A percentile compares a stretch with the other conserved stretches of the same genome.
Conservation (phyloP, 768 basidiomycete genomes). For the Peribolospora kevripleyi region DNA sequence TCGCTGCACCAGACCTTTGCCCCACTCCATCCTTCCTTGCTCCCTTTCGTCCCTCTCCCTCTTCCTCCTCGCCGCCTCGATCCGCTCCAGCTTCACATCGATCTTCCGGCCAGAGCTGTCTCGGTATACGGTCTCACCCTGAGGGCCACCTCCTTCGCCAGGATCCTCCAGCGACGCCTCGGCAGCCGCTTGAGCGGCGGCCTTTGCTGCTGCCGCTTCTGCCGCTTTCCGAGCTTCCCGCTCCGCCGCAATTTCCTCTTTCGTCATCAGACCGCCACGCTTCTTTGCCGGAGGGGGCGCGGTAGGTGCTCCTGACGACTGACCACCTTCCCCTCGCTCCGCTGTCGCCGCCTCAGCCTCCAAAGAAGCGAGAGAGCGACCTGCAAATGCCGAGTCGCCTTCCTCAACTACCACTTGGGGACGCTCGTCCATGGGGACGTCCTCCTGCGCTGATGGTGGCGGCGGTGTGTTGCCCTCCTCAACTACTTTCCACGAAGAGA, state of each 20-base stretch:
- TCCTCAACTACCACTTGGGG: too few species aligned
- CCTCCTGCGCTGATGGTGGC: too few species aligned
- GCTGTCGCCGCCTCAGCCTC: too few species aligned
- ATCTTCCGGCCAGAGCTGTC: conserved; percentile 70
- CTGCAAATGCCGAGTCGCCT: too few species aligned
- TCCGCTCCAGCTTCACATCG: conserved; percentile 58
- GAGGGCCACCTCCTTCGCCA: conserved; percentile 21
- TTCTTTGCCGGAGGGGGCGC: conserved; percentile 10
- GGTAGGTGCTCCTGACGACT: neutral
- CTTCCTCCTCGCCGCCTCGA: conserved; percentile 58
- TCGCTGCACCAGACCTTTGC: conserved; percentile 75
- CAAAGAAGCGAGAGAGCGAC: too few species aligned
- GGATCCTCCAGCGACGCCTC: conserved; percentile 6
- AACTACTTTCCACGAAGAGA: too few species aligned
- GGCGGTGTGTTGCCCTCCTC: too few species aligned
- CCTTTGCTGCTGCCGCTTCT: conserved; percentile 20
- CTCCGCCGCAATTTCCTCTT: conserved; percentile 38
- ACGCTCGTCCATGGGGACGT: too few species aligned
- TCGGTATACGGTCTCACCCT: conserved; percentile 73
- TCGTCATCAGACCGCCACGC: conserved; percentile 51
- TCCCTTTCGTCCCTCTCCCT: conserved; percentile 65
- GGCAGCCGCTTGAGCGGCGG: conserved; percentile 31
- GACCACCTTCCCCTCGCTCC: neutral
- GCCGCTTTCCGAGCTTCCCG: conserved; percentile 9
- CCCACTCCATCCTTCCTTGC: conserved; percentile 89